Conservation (phyloP, 768 basidiomycete species). For the Leccinum disarticulatum region DNA sequence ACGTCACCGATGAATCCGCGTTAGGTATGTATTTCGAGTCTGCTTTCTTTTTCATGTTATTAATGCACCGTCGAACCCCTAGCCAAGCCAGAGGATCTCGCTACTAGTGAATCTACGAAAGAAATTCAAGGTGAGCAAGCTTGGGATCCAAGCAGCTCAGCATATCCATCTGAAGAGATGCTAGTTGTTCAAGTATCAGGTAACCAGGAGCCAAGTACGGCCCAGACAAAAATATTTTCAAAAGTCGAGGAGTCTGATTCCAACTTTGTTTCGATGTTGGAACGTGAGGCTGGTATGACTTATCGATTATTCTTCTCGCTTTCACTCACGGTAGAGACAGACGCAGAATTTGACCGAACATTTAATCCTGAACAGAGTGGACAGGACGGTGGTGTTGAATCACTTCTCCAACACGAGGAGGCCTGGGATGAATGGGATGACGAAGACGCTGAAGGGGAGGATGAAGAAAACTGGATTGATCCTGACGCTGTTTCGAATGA, state of each 20-base stretch:
- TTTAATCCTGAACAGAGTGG: constrained; percentile 16
- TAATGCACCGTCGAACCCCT: neutral
- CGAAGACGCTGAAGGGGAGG: constrained; percentile 47
- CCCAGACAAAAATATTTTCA: constrained; percentile 7
- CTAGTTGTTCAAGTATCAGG: constrained; percentile 7
- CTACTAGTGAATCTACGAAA: constrained; percentile 5
- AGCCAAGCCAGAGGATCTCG: constrained; percentile 11
- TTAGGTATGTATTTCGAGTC: constrained; percentile 10
- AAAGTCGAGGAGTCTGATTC: constrained; percentile 31
- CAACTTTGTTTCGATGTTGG: constrained; percentile 26
- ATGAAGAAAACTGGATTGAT: constrained; percentile 45
- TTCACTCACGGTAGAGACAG: constrained; percentile 14
- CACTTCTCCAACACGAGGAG: constrained; percentile 13
- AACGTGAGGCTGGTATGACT: constrained; percentile 32
- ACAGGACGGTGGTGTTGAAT: constrained; percentile 21
- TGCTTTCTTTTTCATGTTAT: neutral
- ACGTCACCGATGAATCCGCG: neutral
- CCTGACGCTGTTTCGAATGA: constrained; percentile 49
- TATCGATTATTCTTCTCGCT: neutral
- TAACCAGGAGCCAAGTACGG: constrained; percentile 14
- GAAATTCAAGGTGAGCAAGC: constrained; percentile 13
- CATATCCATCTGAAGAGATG: constrained; percentile 4
- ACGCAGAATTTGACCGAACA: constrained; percentile 29
- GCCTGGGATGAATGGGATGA: constrained; percentile 35
- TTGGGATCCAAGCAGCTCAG: neutral